phyloP scores from a whole-genome alignment of 371 early-diverging fungal species.

The Mortierella sp. region DNA sequence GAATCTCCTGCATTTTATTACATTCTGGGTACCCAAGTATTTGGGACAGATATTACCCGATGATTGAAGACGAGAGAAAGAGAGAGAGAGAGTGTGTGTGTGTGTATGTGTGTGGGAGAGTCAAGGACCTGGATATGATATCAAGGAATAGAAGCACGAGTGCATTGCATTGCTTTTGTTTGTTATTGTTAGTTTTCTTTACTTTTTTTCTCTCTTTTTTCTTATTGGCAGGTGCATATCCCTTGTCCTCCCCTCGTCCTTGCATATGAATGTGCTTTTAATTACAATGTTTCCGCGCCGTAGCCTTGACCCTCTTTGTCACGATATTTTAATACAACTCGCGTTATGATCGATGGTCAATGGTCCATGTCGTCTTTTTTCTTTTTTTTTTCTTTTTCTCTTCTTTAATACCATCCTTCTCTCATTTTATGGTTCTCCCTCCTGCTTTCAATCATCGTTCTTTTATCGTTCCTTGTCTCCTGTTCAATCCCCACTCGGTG shows the following conservation, averaged over 20 bases:
- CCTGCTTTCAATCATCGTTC: constrained; percentile 12
- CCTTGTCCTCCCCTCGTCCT: constrained; percentile 1
- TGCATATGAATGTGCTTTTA: constrained; percentile 3
- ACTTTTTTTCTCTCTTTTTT: no score
- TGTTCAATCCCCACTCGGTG: background rate
- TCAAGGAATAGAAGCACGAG: background rate
- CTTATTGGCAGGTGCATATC: background rate
- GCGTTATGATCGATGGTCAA: background rate
- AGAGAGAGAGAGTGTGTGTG: background rate
- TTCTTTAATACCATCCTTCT: no score
- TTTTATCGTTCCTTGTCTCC: background rate
- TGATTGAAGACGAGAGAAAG: no score
- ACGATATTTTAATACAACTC: constrained; percentile 26
- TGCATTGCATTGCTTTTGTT: constrained; percentile 2
- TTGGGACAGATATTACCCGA: no score
- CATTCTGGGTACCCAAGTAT: background rate
- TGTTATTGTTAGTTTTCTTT: background rate
- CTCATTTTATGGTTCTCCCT: background rate
- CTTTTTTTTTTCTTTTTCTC: background rate
- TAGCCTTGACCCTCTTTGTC: background rate
- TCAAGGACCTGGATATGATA: background rate
- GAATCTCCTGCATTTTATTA: background rate
- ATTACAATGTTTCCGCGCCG: background rate
- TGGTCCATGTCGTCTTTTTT: constrained; percentile 1
- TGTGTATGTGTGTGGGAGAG: background rate